Base-by-base conservation (phyloP, 225 moss, liverwort and hornwort species). In the Rhytidiadelphus loreus region DNA sequence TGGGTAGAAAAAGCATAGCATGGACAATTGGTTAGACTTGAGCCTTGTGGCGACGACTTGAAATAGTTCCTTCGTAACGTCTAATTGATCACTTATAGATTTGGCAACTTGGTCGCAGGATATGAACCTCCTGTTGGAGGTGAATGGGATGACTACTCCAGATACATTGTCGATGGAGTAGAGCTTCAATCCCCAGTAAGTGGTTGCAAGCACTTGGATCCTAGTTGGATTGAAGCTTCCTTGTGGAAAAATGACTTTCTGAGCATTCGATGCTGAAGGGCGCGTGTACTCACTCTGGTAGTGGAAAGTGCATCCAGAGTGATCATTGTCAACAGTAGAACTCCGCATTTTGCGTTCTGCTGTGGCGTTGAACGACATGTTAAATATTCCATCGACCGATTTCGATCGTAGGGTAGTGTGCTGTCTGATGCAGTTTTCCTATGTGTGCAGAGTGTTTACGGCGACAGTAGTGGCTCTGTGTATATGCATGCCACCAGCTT, bases 111-210 rank as follows among this genome's bases (percentile, higher is more conserved):
- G 75, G 76, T 71, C 52, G 89, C 94, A 94, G 96, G 95, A n/a
- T 97, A 95, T 85, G 96, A 96, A 84, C 90, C 93, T 87, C 94
- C 93, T 39, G 92, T 94, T 77, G 84, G 91, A 89, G 96, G 95
- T 48, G 97, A 99, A 84, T 99, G 98, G 98, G 98, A 99, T 79
- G 98, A 99, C 16, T 97, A 96, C 87, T 75, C 95, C 18, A 95
- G 96, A 86, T 94, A 90, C 88, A 92, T 95, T 28, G 95, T 98
- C 22, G 96, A 99, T 79, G 99, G 97, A 85, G 94, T 96, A 68
- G 99, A 96, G 89, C 91, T 96, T 86, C 95, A 95, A 72, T 93
- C 97, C 37, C 95, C 95, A 55, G 98, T 98, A 93, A 89, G 94
- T 89, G 29, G 32, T 60, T 66, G 85, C 66, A 62, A 83, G 62